These are phyloP conservation scores for Mycena citricolor DNA, from an alignment of 1,284 basidiomycete genomes.

Conservation along the genomic window DNA sequence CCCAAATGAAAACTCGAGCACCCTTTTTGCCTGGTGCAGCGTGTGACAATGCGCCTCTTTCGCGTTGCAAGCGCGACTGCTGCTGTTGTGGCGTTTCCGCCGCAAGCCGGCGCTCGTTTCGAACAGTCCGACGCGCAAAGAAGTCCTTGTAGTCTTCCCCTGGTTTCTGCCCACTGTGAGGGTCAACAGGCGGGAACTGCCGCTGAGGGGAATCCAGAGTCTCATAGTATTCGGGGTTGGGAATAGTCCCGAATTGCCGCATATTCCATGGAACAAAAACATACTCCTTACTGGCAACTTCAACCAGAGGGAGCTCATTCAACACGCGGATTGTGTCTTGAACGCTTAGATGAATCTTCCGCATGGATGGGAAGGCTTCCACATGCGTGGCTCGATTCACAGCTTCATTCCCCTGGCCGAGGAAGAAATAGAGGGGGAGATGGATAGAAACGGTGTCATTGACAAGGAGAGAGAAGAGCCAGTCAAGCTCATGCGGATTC, in stretches of 20 bases:
- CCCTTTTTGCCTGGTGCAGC: conserved; percentile 20
- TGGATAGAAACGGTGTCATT: neutral
- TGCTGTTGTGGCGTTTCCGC: conserved; percentile 17
- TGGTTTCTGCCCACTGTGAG: conserved; percentile 21
- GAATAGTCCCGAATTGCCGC: neutral
- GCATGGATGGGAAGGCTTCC: conserved; percentile 1
- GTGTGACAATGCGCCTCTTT: no score
- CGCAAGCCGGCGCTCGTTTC: conserved; percentile 10
- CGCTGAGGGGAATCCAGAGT: neutral
- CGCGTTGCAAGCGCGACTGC: conserved; percentile 5
- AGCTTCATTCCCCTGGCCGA: neutral
- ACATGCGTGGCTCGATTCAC: neutral
- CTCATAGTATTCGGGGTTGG: conserved; percentile 1
- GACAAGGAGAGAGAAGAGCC: neutral
- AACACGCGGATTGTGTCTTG: neutral
- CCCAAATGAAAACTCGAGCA: conserved; percentile 23
- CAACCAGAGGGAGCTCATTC: neutral
- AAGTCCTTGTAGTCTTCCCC: conserved; percentile 23
- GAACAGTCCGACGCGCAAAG: conserved; percentile 19
- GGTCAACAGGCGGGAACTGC: conserved; percentile 23
- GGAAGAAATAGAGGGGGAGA: conserved; percentile 2
- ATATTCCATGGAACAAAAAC: neutral
- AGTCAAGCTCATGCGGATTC: neutral
- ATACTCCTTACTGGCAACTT: neutral
- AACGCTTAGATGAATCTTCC: neutral